Percentiles rank a stretch among this genome's conserved stretches.
These are phyloP conservation scores for Botrytis squamosa DNA, from an alignment of 2,329 filamentous ascomycete species.

Conservation along the genomic window DNA sequence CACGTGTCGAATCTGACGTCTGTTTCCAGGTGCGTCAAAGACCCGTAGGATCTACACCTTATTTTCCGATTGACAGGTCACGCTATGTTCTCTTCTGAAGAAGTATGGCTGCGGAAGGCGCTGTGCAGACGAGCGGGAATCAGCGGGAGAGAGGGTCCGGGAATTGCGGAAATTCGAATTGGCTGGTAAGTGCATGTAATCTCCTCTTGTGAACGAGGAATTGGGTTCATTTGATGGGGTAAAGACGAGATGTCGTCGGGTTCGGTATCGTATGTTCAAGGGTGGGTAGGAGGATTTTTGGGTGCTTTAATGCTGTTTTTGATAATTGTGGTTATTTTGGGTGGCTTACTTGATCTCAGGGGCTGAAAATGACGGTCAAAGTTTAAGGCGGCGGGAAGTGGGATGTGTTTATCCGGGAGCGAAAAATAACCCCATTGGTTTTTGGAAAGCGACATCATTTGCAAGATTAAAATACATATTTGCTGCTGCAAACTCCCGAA, in stretches of 20 bases:
- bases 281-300: constrained; percentile 17
- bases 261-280: constrained; percentile 17
- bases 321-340: background rate
- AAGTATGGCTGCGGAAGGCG: background rate
- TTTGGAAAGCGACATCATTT: background rate
- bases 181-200: background rate
- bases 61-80: constrained; percentile 6
- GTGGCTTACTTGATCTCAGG: too few species aligned
- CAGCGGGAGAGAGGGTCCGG: background rate
- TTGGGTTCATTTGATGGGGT: constrained; percentile 2
- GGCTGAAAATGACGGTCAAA: background rate
- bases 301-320: constrained; percentile 13
- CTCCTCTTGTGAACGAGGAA: background rate
- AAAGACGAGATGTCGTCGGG: constrained; percentile 16
- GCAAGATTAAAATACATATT: background rate
- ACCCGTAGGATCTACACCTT: background rate
- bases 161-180: background rate
- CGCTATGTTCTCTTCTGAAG: background rate
- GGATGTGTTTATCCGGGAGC: constrained; percentile 5
- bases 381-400: constrained; percentile 4
- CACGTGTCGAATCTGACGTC: background rate
- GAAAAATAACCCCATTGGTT: background rate
- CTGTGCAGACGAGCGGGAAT: background rate
- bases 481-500: background rate
- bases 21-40: background rate